Conservation (phyloP, 257 asterid species). For the Petunia axillaris region DNA sequence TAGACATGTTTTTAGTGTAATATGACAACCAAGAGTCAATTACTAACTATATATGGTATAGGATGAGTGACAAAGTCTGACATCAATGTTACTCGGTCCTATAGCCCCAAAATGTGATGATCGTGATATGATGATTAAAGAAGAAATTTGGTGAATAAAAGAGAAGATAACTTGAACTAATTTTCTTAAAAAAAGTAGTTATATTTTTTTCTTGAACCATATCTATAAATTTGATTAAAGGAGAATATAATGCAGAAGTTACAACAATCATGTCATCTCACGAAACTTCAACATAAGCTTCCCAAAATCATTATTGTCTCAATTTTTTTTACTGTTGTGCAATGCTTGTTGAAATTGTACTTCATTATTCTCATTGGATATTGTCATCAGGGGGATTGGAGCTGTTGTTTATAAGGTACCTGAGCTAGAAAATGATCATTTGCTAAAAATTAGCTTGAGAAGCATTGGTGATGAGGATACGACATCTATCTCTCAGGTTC, state of each 20-base stretch:
- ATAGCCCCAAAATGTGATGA: background rate
- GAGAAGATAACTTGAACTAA: background rate
- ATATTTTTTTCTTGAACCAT: background rate
- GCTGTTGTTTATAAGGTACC: constrained; percentile 84
- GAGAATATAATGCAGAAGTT: background rate
- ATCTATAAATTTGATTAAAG: background rate
- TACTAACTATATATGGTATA: background rate
- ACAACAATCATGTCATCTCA: background rate
- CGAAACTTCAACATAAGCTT: constrained; percentile 9
- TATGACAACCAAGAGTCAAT: background rate
- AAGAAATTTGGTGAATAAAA: background rate
- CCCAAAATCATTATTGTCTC: background rate
- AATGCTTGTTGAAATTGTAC: constrained; percentile 13
- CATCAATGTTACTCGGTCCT: background rate
- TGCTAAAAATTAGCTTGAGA: constrained; percentile 81
- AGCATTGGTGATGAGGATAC: constrained; percentile 74
- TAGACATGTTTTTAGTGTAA: background rate
- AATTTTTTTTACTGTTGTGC: background rate
- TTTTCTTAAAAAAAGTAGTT: background rate
- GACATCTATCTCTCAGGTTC: constrained; percentile 78
- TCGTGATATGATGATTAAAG: background rate
- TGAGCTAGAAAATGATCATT: constrained; percentile 62
- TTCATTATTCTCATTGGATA: constrained; percentile 23
- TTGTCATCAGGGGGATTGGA: constrained; percentile 67
- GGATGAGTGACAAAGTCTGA: background rate